phyloP scores from a whole-genome alignment of 257 asterid species.

The Primulina eburnea region DNA sequence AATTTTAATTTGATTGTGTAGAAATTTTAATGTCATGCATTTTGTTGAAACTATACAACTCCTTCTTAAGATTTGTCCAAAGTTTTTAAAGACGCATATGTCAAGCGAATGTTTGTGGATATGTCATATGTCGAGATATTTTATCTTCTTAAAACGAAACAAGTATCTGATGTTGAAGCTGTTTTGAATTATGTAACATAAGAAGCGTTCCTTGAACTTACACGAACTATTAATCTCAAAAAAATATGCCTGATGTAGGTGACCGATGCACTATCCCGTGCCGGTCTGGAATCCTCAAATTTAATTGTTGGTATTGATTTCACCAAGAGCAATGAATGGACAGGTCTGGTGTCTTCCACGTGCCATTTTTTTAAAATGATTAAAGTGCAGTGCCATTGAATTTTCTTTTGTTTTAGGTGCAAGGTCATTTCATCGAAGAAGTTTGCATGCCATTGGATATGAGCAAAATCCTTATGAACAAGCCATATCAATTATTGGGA shows the following conservation, averaged over 20 bases:
- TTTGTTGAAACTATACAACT: too few species aligned
- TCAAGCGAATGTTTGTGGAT: not conserved
- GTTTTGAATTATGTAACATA: not conserved
- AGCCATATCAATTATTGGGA: slow-evolving; percentile 91
- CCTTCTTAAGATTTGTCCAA: not conserved
- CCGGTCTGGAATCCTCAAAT: slow-evolving; percentile 96
- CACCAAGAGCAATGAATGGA: slow-evolving; percentile 99
- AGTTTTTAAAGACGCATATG: not conserved
- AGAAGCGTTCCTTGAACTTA: slow-evolving; percentile 10
- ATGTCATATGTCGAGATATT: not conserved
- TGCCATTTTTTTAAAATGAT: slow-evolving; percentile 1
- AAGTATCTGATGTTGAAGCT: not conserved
- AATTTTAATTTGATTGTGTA: too few species aligned
- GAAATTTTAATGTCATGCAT: not conserved
- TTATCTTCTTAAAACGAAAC: not conserved
- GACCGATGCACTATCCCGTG: slow-evolving; percentile 85
- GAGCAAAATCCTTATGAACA: slow-evolving; percentile 87
- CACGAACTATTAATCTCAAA: slow-evolving; percentile 11
- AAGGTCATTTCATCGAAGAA: slow-evolving; percentile 70
- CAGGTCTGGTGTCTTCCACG: slow-evolving; percentile 45
- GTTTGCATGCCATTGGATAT: slow-evolving; percentile 86
- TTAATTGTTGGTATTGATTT: slow-evolving; percentile 91
- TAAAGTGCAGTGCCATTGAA: slow-evolving; percentile 7
- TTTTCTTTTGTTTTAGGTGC: slow-evolving; percentile 51
- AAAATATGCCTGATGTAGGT: slow-evolving; percentile 45